phyloP scores from a whole-genome alignment of 768 basidiomycete species.

The Boletus rufocinnamomeus region DNA sequence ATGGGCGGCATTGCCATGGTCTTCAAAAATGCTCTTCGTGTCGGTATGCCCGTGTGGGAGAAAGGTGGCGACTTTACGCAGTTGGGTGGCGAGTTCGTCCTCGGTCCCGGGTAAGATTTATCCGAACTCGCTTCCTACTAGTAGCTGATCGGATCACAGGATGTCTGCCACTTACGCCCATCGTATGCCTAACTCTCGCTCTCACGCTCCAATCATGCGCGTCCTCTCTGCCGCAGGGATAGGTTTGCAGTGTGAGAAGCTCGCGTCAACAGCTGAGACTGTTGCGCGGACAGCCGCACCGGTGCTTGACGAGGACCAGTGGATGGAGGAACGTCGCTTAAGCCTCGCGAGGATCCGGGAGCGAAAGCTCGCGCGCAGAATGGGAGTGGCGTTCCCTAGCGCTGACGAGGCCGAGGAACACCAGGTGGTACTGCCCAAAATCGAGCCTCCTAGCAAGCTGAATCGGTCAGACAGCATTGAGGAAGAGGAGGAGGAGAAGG shows the following conservation, averaged over 20 bases:
- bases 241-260: constrained; percentile 28
- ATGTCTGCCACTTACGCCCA: constrained; percentile 74
- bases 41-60: constrained; percentile 82
- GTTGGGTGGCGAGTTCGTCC: constrained; percentile 88
- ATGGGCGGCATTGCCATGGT: constrained; percentile 76
- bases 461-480: constrained; percentile 36
- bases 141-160: constrained; percentile 36
- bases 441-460: constrained; percentile 27
- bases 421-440: constrained; percentile 22
- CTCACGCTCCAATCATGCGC: constrained; percentile 71
- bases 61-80: constrained; percentile 75
- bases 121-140: constrained; percentile 20
- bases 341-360: constrained; percentile 36
- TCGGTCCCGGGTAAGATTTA: constrained; percentile 60
- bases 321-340: constrained; percentile 38
- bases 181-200: constrained; percentile 77
- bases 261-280: constrained; percentile 7
- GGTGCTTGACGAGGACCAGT: constrained; percentile 33
- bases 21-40: constrained; percentile 64
- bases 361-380: constrained; percentile 35
- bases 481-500: constrained; percentile 34
- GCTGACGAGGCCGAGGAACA: constrained; percentile 12
- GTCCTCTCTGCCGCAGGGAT: constrained; percentile 67
- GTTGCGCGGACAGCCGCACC: constrained; percentile 4
- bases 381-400: constrained; percentile 30